These are phyloP conservation scores for Talaromyces sp. DNA, from an alignment of 2,329 filamentous ascomycete species.

Conservation along the genomic window DNA sequence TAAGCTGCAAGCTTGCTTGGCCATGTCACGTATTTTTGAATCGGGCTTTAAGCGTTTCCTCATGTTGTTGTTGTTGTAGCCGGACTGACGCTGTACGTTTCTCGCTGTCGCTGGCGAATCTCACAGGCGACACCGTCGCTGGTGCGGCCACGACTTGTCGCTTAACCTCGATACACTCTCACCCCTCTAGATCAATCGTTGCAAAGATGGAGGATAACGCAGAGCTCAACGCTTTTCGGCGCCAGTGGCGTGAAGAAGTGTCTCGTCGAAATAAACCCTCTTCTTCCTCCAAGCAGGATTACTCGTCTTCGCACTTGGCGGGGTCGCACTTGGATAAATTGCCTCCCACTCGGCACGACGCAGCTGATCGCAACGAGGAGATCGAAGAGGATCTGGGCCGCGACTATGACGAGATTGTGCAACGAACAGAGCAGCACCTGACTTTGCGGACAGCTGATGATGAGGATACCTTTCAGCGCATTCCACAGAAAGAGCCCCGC, in stretches of 20 bases:
- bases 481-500: conserved; percentile 49
- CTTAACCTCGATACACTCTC: not conserved
- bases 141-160: not conserved
- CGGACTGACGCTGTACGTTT: not conserved
- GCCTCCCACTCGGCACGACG: conserved; percentile 37
- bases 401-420: conserved; percentile 28
- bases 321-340: conserved; percentile 23
- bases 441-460: conserved; percentile 31
- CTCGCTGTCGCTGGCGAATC: not conserved
- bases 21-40: not conserved
- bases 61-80: not conserved
- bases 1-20: not conserved
- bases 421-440: conserved; percentile 30
- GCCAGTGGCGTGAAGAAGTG: conserved; percentile 82
- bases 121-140: not conserved
- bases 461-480: conserved; percentile 35
- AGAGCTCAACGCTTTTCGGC: conserved; percentile 81
- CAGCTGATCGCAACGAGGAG: conserved; percentile 34
- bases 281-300: conserved; percentile 12
- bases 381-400: conserved; percentile 20
- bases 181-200: not conserved
- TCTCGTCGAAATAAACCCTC: conserved; percentile 40
- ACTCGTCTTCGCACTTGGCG: conserved; percentile 14
- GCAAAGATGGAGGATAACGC: conserved; percentile 47
- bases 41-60: not conserved